Base-by-base conservation (phyloP, 2,329 filamentous ascomycete species). In the Cytospora mali region DNA sequence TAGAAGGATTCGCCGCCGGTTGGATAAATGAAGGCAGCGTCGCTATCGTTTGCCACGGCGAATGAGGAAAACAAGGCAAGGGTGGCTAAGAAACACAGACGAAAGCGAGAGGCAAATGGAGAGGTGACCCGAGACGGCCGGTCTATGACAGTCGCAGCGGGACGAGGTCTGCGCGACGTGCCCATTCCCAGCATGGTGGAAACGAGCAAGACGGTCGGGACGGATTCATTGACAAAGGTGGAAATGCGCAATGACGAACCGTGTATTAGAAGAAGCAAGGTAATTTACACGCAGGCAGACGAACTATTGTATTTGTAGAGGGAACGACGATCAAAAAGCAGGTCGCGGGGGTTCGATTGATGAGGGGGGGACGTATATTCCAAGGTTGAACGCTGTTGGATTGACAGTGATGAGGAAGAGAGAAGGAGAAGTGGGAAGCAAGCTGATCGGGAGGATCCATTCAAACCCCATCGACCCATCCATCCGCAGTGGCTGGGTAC, bases 141-240 rank as follows among this genome's bases (percentile, higher is more conserved):
- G n/a, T 46, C 42, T 46, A 46, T 21, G n/a, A 46, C 3, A 46
- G n/a, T 46, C 42, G 42, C 42, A 13, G 42, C 42, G 25, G 21
- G n/a, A 48, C 48, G 31, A 35, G 29, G 50, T 31, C 57, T 33
- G 10, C 50, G 57, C 50, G 29, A 46, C 49, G 35, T 60, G 39
- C 57, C 28, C 50, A 60, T 60, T 54, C 57, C 57, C 57, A 60
- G 50, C 57, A 60, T 60, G 18, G 57, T 60, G 57, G 57, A 60
- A 60, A 60, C 31, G 57, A 39, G 51, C 57, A 39, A 31, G 35
- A 33, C 6, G 27, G 57, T 35, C 50, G 57, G 46, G 39, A 54
- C 21, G 50, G 50, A 50, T 33, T 60, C 57, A 60, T 60, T 53
- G 57, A 60, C 46, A 11, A n/a, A 46, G n/a, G 42, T 21, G 42